These are phyloP conservation scores for Phytophthora chlamydospora DNA, from an alignment of 352 stramenopile genomes.

Conservation along the genomic window DNA sequence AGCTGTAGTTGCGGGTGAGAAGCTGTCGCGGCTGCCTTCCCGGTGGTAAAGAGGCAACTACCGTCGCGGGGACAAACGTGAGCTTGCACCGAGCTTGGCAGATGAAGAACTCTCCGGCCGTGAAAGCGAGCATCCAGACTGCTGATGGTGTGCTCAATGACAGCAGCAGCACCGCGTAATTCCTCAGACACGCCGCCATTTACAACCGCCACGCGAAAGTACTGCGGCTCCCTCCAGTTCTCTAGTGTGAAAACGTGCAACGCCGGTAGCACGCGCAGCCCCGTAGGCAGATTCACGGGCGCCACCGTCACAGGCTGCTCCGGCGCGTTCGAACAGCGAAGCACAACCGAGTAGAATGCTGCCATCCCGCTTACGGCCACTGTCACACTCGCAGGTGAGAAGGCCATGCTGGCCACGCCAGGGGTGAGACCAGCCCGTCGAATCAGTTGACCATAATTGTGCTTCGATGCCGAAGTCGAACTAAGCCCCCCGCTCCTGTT, in stretches of 20 bases:
- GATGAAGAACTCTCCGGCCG: slow-evolving; percentile 41
- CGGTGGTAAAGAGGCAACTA: slow-evolving; percentile 44
- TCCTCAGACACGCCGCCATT: slow-evolving; percentile 37
- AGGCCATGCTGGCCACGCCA: slow-evolving; percentile 44
- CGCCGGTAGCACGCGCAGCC: slow-evolving; percentile 54
- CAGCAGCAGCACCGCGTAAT: slow-evolving; percentile 18
- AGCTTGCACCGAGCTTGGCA: slow-evolving; percentile 45
- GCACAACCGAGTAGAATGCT: slow-evolving; percentile 60
- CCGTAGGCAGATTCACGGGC: slow-evolving; percentile 51
- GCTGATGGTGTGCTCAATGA: slow-evolving; percentile 57
- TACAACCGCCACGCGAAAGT: slow-evolving; percentile 54
- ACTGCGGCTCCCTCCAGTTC: slow-evolving; percentile 56
- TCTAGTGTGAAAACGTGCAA: slow-evolving; percentile 52
- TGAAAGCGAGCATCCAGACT: slow-evolving; percentile 59
- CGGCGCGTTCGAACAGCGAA: slow-evolving; percentile 46
- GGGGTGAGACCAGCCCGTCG: slow-evolving; percentile 28
- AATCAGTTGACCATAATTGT: slow-evolving; percentile 16
- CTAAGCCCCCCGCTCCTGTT: neutral
- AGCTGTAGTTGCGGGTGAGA: slow-evolving; percentile 6
- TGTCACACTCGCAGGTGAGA: slow-evolving; percentile 38
- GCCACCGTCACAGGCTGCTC: slow-evolving; percentile 53
- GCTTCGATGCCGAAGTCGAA: slow-evolving; percentile 1
- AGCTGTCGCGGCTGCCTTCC: slow-evolving; percentile 24
- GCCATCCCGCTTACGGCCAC: slow-evolving; percentile 51
- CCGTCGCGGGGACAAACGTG: slow-evolving; percentile 57